A percentile compares a stretch with the other conserved stretches of the same genome.
Evolutionary conservation across 2,329 filamentous ascomycete species (phyloP).

Genomic region (Teratosphaeria destructans): DNA sequence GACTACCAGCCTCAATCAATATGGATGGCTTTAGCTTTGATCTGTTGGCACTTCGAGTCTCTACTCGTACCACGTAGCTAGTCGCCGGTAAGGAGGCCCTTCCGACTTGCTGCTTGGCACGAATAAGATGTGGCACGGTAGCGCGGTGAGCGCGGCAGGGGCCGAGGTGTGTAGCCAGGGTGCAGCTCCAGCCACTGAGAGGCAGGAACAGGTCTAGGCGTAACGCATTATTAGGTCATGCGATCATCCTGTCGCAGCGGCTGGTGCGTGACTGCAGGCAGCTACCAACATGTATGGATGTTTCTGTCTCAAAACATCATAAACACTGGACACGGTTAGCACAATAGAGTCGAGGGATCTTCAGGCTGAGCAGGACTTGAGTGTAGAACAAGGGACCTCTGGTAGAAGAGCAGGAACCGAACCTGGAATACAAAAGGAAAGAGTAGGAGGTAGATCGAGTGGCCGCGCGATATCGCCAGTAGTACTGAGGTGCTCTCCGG

Average conservation of each 20-base stretch:
- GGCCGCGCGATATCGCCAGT: neutral
- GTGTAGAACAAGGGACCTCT: neutral
- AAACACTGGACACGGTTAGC: neutral
- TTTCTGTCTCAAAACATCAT: neutral
- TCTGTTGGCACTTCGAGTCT: too few species aligned
- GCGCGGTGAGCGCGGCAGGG: neutral
- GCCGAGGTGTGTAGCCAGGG: neutral
- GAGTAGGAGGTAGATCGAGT: neutral
- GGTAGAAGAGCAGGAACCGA: neutral
- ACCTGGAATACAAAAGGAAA: neutral
- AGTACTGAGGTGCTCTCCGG: neutral
- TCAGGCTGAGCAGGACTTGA: neutral
- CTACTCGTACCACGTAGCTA: too few species aligned
- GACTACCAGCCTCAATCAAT: neutral
- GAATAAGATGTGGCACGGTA: too few species aligned
- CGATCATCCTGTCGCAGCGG: neutral
- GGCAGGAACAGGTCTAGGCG: constrained; percentile 1
- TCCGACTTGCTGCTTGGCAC: too few species aligned
- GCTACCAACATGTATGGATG: neutral
- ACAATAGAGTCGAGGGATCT: neutral
- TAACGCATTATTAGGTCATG: neutral
- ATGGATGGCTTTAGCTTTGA: neutral
- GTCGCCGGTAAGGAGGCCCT: too few species aligned
- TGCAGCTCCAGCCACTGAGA: neutral
- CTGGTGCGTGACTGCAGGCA: neutral